Evolutionary conservation across 2,329 filamentous ascomycete genomes (phyloP), one percentile per base, ranked within the genome.

Genomic region (Claviceps paspali): DNA sequence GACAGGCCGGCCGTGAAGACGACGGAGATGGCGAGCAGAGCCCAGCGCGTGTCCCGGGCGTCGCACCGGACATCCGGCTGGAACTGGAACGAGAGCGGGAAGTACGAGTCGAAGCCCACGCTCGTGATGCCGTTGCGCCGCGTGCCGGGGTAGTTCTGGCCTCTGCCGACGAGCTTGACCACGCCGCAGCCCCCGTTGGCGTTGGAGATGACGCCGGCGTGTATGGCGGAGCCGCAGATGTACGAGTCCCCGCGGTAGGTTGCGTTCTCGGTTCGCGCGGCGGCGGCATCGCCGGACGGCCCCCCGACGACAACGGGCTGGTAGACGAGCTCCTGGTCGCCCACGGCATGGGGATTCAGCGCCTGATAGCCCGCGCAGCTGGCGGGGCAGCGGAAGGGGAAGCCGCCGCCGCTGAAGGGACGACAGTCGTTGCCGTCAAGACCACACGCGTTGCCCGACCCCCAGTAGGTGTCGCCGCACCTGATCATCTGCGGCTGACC

Each of bases 181-280:
- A 92, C 82, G 40, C 86, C 86, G 48, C 86, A 94, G 1, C 86
- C 86, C 27, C 86, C 86, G 22, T 71, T 63, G 0, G 65, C 59
- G 49, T 86, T 74, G 26, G 72, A 73, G 42, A 92, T 73, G 48
- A 87, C 67, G 15, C 85, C 86, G 1, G 84, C 76, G 52, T 94
- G 86, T 35, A 93, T 82, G 24, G 85, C 86, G 10, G 86, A 70
- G 41, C 76, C 79, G 52, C 86, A 94, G 38, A 94, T 79, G 59
- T 83, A 92, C 11, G 84, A 92, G 57, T 94, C 86, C 8, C 82
- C 85, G 14, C 91, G 80, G 55, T 96, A 96, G 17, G 82, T 64
- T 0, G 79, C 69, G 23, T 56, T 44, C 3, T 54, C 49, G 14
- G 59, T 52, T 22, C n/a, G n/a, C n/a, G n/a, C n/a, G n/a, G n/a